Conservation (phyloP, 306 rosid species). For the Cucurbita moschata region DNA sequence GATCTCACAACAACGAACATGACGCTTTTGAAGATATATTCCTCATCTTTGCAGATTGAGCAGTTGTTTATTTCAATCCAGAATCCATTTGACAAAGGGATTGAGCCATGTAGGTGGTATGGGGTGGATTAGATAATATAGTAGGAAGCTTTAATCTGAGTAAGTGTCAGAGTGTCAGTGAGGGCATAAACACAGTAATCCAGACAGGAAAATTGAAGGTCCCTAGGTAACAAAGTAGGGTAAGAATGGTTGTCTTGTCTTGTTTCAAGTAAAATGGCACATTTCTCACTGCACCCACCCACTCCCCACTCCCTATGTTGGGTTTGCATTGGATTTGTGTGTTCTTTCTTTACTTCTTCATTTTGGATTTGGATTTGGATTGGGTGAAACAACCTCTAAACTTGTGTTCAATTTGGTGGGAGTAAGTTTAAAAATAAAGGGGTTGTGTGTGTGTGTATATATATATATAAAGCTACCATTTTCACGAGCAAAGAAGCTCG, state of each 20-base stretch:
- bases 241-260: background rate
- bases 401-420: too few relatives aligned
- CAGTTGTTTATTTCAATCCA: too few relatives aligned
- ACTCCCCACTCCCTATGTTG: background rate
- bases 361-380: background rate
- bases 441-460: too few relatives aligned
- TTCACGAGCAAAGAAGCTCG: too few relatives aligned
- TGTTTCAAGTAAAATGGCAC: slow-evolving; percentile 11
- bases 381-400: background rate
- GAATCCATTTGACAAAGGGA: background rate
- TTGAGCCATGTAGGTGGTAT: background rate
- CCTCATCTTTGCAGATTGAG: background rate
- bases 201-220: background rate
- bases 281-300: slow-evolving; percentile 10
- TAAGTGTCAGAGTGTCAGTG: slow-evolving; percentile 8
- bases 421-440: too few relatives aligned
- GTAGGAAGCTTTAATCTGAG: slow-evolving; percentile 6
- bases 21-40: background rate
- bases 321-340: background rate
- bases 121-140: background rate
- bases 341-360: background rate
- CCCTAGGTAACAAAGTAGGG: background rate
- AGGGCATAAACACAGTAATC: slow-evolving; percentile 22
- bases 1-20: background rate
- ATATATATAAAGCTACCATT: too few relatives aligned